These are phyloP conservation scores for Eucommia ulmoides DNA, from an alignment of 257 asterid species.

Conservation along the genomic window DNA sequence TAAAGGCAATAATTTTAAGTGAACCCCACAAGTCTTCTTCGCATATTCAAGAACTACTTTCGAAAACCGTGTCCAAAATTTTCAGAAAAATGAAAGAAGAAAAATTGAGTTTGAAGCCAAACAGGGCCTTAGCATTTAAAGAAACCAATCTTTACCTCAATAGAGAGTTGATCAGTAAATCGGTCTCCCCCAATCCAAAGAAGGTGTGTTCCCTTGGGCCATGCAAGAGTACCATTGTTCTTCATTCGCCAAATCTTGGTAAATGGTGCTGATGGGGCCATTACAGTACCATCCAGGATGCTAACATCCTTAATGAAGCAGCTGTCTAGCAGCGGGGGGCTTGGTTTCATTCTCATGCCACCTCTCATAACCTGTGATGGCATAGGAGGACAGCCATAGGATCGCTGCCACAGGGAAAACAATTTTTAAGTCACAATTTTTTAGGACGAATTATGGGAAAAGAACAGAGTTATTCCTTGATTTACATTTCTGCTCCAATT, in stretches of 20 bases:
- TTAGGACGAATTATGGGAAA: not conserved
- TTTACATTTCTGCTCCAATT: too few species aligned
- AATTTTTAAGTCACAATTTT: not conserved
- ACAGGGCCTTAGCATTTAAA: not conserved
- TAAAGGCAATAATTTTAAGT: too few species aligned
- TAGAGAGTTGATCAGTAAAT: constrained; percentile 33
- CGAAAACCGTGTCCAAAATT: too few species aligned
- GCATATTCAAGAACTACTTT: too few species aligned
- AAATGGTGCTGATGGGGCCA: constrained; percentile 66
- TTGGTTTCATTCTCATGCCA: constrained; percentile 17
- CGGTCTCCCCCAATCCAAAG: constrained; percentile 91
- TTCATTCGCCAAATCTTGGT: constrained; percentile 97
- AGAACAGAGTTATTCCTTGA: too few species aligned
- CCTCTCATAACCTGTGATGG: constrained; percentile 23
- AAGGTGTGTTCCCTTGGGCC: constrained; percentile 77
- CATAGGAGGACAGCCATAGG: constrained; percentile 14
- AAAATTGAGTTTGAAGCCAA: too few species aligned
- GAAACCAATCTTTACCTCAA: constrained; percentile 45
- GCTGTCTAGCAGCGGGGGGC: constrained; percentile 46
- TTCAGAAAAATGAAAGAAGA: too few species aligned
- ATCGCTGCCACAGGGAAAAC: constrained; percentile 21
- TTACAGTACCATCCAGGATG: constrained; percentile 66
- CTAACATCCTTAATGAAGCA: constrained; percentile 72
- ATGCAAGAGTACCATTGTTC: constrained; percentile 57
- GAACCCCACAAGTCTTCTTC: too few species aligned